A percentile compares a stretch with the other conserved stretches of the same genome.
These are phyloP conservation scores for Lachnellula willkommii DNA, from an alignment of 2,329 filamentous ascomycete genomes.

Conservation along the genomic window DNA sequence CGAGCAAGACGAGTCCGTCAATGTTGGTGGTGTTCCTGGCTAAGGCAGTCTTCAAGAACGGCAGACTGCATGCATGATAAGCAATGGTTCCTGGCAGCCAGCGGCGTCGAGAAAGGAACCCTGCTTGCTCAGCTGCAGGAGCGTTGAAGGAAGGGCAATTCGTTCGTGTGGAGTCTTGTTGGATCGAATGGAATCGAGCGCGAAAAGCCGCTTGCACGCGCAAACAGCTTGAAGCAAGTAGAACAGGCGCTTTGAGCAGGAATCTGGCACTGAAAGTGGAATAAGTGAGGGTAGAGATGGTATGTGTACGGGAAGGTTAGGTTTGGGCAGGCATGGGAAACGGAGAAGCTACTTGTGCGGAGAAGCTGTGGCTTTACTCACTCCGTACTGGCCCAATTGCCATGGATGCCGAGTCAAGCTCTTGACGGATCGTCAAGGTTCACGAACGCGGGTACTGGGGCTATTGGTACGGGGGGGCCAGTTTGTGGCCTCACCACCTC, in stretches of 20 bases:
- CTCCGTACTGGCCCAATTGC: neutral
- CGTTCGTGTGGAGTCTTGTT: constrained; percentile 6
- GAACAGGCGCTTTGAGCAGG: constrained; percentile 16
- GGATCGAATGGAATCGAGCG: constrained; percentile 16
- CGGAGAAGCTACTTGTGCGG: constrained; percentile 20
- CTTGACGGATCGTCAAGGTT: constrained; percentile 11
- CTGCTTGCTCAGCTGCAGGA: constrained; percentile 27
- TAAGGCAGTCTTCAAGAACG: constrained; percentile 32
- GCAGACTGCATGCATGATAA: constrained; percentile 35
- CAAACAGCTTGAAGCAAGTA: constrained; percentile 24
- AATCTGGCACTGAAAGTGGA: constrained; percentile 3
- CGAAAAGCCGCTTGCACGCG: constrained; percentile 22
- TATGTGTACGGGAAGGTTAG: neutral
- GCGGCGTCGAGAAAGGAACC: constrained; percentile 29
- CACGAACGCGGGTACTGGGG: constrained; percentile 17
- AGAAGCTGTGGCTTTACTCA: constrained; percentile 26
- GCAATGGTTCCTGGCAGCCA: constrained; percentile 30
- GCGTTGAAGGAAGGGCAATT: constrained; percentile 20
- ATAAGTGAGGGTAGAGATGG: constrained; percentile 7
- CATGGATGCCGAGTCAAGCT: constrained; percentile 21
- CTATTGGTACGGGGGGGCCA: neutral
- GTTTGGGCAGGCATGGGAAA: neutral
- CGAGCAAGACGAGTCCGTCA: constrained; percentile 19
- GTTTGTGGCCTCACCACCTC: constrained; percentile 2
- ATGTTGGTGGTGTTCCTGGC: constrained; percentile 30